Percentiles rank a stretch among this genome's conserved stretches.
Conservation (phyloP, 2,329 filamentous ascomycete genomes). For the Sarocladiaceae sp. region DNA sequence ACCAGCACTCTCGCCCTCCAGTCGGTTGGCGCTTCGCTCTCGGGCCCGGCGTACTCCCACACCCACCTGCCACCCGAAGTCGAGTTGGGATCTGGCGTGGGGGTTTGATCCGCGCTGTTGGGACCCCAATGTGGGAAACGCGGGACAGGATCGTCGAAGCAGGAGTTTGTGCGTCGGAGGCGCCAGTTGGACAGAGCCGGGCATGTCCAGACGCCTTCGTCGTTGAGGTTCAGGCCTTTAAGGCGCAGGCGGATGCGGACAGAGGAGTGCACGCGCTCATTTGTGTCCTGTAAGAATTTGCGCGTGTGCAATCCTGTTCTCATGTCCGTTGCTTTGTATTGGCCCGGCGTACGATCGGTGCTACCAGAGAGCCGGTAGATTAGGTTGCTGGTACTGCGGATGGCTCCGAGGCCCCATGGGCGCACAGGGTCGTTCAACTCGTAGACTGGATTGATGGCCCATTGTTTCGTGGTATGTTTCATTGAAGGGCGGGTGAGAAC, state of each 20-base stretch:
- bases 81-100: conserved; percentile 18
- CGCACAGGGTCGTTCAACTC: conserved; percentile 39
- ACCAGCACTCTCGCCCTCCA: conserved; percentile 36
- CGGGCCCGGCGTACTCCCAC: conserved; percentile 46
- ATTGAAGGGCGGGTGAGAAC: conserved; percentile 8
- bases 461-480: conserved; percentile 19
- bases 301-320: conserved; percentile 27
- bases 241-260: conserved; percentile 47
- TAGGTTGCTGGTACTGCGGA: conserved; percentile 30
- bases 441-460: conserved; percentile 44
- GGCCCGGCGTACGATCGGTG: conserved; percentile 38
- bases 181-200: conserved; percentile 39
- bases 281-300: conserved; percentile 42
- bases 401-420: conserved; percentile 41
- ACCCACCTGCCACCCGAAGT: conserved; percentile 36
- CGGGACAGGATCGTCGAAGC: conserved; percentile 29
- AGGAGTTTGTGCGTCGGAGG: conserved; percentile 27
- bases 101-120: conserved; percentile 16
- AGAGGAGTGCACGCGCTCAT: conserved; percentile 49
- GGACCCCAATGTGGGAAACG: conserved; percentile 26
- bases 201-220: conserved; percentile 40
- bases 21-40: conserved; percentile 32
- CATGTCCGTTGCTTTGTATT: conserved; percentile 39
- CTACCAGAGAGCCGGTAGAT: conserved; percentile 39
- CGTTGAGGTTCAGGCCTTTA: conserved; percentile 43